Evolutionary conservation across 2,329 filamentous ascomycete species (phyloP).

Genomic region (Fusarium pseudograminearum): DNA sequence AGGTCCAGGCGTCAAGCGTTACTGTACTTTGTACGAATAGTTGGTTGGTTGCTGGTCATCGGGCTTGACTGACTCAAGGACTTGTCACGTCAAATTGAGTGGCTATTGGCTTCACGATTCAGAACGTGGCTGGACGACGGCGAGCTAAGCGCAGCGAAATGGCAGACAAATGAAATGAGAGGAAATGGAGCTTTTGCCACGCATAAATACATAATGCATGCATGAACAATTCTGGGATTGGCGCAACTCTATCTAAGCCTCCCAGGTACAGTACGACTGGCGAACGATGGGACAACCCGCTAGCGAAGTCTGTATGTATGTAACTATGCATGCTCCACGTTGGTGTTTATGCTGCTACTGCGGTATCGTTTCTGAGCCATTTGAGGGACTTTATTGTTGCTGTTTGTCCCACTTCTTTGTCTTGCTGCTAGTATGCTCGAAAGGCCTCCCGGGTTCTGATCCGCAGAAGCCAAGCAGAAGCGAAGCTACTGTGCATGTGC

Average conservation of each 20-base stretch:
- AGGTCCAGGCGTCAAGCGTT: constrained; percentile 33
- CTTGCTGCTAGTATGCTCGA: not conserved
- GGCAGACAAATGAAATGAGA: not conserved
- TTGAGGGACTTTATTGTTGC: constrained; percentile 34
- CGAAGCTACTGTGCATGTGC: constrained; percentile 3
- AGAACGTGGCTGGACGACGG: constrained; percentile 4
- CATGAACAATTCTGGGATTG: constrained; percentile 24
- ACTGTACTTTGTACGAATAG: not conserved
- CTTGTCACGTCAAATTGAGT: constrained; percentile 27
- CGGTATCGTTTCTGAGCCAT: constrained; percentile 19
- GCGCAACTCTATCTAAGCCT: constrained; percentile 28
- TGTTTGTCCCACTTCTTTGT: constrained; percentile 11
- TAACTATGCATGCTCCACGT: constrained; percentile 18
- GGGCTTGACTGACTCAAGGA: constrained; percentile 32
- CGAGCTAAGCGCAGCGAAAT: constrained; percentile 23
- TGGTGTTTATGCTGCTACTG: constrained; percentile 3
- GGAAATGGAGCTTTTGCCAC: constrained; percentile 8
- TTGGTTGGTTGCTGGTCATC: constrained; percentile 25
- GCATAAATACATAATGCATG: constrained; percentile 6
- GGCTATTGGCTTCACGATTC: constrained; percentile 34
- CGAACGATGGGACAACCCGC: not conserved
- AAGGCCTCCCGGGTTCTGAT: constrained; percentile 14
- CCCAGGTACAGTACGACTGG: constrained; percentile 12
- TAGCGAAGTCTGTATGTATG: not conserved
- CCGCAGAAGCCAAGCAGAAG: constrained; percentile 14